phyloP scores from a whole-genome alignment of 2,329 filamentous ascomycete species.

The Fusarium sarcochroum region DNA sequence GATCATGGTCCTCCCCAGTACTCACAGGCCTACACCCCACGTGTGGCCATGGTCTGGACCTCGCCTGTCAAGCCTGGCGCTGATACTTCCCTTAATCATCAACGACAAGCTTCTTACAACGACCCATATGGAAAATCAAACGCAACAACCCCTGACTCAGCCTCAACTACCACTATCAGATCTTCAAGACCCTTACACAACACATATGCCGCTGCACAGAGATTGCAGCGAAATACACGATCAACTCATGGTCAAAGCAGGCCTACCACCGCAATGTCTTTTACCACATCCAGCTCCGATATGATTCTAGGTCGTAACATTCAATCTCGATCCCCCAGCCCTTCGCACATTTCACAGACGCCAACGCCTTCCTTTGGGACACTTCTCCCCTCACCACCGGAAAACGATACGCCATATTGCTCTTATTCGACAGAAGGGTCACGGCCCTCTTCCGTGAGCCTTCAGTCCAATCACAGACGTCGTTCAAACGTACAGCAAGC shows the following conservation, averaged over 20 bases:
- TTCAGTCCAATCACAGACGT: constrained; percentile 4
- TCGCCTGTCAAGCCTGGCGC: constrained; percentile 25
- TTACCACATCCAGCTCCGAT: constrained; percentile 42
- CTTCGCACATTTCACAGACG: constrained; percentile 34
- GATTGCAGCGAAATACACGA: constrained; percentile 7
- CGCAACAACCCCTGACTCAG: constrained; percentile 11
- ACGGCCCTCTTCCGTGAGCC: not conserved
- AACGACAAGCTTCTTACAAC: constrained; percentile 17
- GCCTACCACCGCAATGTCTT: constrained; percentile 38
- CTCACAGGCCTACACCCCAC: constrained; percentile 46
- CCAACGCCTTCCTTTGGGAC: constrained; percentile 20
- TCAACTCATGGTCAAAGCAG: constrained; percentile 23
- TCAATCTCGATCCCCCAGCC: constrained; percentile 18
- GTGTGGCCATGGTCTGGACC: constrained; percentile 59
- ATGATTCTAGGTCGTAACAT: constrained; percentile 30
- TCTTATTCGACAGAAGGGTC: constrained; percentile 13
- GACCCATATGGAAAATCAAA: constrained; percentile 25
- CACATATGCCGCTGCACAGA: constrained; percentile 6
- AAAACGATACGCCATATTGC: constrained; percentile 5
- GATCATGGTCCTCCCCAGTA: constrained; percentile 45
- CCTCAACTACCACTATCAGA: constrained; percentile 11
- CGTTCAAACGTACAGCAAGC: constrained; percentile 14
- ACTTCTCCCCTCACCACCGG: constrained; percentile 36
- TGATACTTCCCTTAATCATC: constrained; percentile 1
- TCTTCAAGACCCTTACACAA: constrained; percentile 19